A percentile compares a stretch with the other conserved stretches of the same genome.
These are phyloP conservation scores for Monascus purpureus DNA, from an alignment of 495 filamentous ascomycete genomes.

Conservation along the genomic window DNA sequence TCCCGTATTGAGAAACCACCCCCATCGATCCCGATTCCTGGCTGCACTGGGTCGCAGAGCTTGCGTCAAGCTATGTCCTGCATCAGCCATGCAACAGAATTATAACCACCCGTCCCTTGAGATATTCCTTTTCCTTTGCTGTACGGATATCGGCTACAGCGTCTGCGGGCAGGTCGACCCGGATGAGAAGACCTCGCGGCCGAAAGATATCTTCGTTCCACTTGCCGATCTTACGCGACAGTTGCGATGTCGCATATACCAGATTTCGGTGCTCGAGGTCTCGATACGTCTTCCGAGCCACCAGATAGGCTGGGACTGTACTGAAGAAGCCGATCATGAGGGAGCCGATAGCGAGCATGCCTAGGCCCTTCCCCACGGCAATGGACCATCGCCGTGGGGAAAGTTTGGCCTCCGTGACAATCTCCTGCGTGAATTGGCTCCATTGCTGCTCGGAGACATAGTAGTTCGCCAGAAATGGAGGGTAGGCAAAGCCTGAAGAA, in stretches of 20 bases:
- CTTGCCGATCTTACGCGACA: constrained; percentile 12
- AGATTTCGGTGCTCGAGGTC: constrained; percentile 18
- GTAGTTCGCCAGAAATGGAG: constrained; percentile 10
- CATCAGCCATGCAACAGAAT: too few relatives aligned
- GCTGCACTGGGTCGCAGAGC: too few relatives aligned
- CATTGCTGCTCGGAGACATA: constrained; percentile 14
- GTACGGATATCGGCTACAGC: too few relatives aligned
- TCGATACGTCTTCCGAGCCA: constrained; percentile 7
- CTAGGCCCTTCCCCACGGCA: constrained; percentile 19
- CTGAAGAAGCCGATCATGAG: constrained; percentile 21
- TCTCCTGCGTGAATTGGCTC: constrained; percentile 16
- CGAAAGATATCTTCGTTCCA: constrained; percentile 24
- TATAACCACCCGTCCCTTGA: too few relatives aligned
- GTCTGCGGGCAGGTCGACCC: constrained; percentile 26
- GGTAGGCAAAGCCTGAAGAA: constrained; percentile 23
- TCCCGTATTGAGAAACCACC: too few relatives aligned
- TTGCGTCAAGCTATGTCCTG: too few relatives aligned
- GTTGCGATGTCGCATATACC: constrained; percentile 8
- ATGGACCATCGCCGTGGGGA: constrained; percentile 20
- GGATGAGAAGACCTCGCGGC: constrained; percentile 19
- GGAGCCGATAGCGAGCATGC: constrained; percentile 17
- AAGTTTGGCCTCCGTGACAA: constrained; percentile 17
- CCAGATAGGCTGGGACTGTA: constrained; percentile 16
- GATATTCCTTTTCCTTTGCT: too few relatives aligned
- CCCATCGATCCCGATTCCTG: too few relatives aligned